These are phyloP conservation scores for Arctium lappa DNA, from an alignment of 129 eudicot genomes.

Conservation along the genomic window DNA sequence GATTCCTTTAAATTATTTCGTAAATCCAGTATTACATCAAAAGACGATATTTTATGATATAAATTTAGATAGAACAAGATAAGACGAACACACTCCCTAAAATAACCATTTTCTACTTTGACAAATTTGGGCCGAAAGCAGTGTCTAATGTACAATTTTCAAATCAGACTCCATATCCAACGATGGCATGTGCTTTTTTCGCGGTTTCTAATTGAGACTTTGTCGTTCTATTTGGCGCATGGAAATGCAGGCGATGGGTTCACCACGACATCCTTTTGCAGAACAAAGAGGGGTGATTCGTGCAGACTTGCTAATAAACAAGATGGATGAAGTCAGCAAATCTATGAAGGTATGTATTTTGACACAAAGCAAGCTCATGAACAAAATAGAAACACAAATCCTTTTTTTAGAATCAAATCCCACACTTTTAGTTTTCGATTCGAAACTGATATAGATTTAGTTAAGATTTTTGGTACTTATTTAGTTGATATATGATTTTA, in stretches of 20 bases:
- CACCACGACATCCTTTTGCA: constrained; percentile 31
- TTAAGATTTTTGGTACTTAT: background rate
- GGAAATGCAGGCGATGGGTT: constrained; percentile 32
- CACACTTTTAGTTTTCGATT: background rate
- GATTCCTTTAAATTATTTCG: too few relatives aligned
- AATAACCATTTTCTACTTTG: too few relatives aligned
- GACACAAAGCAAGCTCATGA: background rate
- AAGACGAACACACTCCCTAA: too few relatives aligned
- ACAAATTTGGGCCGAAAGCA: too few relatives aligned
- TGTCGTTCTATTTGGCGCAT: background rate
- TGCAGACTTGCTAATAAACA: constrained; percentile 53
- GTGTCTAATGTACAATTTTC: background rate
- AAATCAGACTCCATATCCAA: background rate
- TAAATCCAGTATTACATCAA: too few relatives aligned
- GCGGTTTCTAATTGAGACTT: background rate
- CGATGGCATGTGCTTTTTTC: background rate
- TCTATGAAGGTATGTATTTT: constrained; percentile 51
- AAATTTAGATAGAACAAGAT: too few relatives aligned
- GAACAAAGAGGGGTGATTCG: constrained; percentile 44
- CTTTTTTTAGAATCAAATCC: background rate
- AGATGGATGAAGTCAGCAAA: constrained; percentile 62
- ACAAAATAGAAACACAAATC: background rate
- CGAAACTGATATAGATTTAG: background rate
- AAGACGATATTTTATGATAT: too few relatives aligned
- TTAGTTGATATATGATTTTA: background rate